phyloP scores from a whole-genome alignment of 169 alveolate species.

The Plasmodium reichenowi region DNA sequence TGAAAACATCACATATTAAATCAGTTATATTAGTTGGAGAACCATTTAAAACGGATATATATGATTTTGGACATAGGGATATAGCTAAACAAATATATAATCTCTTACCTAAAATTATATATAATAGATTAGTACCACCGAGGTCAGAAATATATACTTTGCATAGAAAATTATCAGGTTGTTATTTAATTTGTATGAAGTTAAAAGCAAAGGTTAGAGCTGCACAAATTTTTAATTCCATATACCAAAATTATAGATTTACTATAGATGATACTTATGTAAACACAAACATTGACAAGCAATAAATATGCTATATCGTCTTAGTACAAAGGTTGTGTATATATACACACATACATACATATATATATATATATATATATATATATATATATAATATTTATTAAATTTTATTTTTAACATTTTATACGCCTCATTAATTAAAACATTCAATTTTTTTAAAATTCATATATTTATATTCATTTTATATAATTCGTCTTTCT shows the following conservation, averaged over 20 bases:
- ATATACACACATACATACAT: too few relatives aligned
- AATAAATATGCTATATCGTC: too few relatives aligned
- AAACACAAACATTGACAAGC: not conserved
- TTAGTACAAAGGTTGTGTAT: too few relatives aligned
- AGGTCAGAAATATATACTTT: constrained; percentile 94
- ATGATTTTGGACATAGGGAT: constrained; percentile 80
- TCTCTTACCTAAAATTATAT: constrained; percentile 85
- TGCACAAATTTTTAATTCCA: constrained; percentile 76
- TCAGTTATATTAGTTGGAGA: constrained; percentile 87
- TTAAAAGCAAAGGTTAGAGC: constrained; percentile 85
- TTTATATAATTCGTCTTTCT: too few relatives aligned
- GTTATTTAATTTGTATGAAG: constrained; percentile 88
- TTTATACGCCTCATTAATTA: too few relatives aligned
- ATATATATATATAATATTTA: too few relatives aligned
- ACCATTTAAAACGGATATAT: constrained; percentile 84
- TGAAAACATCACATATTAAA: constrained; percentile 87
- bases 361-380: too few relatives aligned
- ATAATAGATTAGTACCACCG: constrained; percentile 92
- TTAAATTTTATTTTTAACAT: too few relatives aligned
- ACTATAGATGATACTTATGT: constrained; percentile 42
- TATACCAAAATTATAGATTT: constrained; percentile 47
- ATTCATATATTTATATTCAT: too few relatives aligned
- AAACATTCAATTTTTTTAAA: too few relatives aligned
- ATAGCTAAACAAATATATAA: constrained; percentile 79
- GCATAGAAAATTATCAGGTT: constrained; percentile 92